Conservation (phyloP, 2,329 filamentous ascomycete species). For the Niveomyces coronatus region DNA sequence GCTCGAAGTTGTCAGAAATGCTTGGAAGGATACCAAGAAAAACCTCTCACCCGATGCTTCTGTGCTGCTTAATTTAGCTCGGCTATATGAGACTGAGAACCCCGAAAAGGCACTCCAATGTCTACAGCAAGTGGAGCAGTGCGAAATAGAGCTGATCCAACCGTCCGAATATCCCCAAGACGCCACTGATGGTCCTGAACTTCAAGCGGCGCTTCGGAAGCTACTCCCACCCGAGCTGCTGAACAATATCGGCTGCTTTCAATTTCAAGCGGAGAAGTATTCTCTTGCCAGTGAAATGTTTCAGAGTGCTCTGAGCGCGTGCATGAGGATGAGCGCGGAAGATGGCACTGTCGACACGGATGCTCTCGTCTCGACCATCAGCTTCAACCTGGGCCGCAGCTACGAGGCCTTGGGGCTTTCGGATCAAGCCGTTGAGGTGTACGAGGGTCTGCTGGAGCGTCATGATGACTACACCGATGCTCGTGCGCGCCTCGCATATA, state of each 20-base stretch:
- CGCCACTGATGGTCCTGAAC: conserved; percentile 43
- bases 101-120: conserved; percentile 91
- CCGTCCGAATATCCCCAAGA: conserved; percentile 55
- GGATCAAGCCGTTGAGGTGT: conserved; percentile 79
- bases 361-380: conserved; percentile 88
- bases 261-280: conserved; percentile 78
- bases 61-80: conserved; percentile 82
- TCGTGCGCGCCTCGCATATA: conserved; percentile 77
- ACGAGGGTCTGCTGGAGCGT: conserved; percentile 72
- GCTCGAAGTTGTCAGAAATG: conserved; percentile 71
- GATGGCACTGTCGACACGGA: conserved; percentile 74
- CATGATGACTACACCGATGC: conserved; percentile 92
- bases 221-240: conserved; percentile 79
- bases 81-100: conserved; percentile 75
- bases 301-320: conserved; percentile 81
- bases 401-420: conserved; percentile 77
- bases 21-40: conserved; percentile 91
- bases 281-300: conserved; percentile 77
- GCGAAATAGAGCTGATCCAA: conserved; percentile 72
- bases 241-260: conserved; percentile 96
- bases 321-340: conserved; percentile 68
- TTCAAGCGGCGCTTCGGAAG: conserved; percentile 57
- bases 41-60: conserved; percentile 71
- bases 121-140: conserved; percentile 80
- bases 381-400: conserved; percentile 88